Evolutionary conservation across 371 early-diverging fungal species (phyloP).

Genomic region (Mortierella polycephala): DNA sequence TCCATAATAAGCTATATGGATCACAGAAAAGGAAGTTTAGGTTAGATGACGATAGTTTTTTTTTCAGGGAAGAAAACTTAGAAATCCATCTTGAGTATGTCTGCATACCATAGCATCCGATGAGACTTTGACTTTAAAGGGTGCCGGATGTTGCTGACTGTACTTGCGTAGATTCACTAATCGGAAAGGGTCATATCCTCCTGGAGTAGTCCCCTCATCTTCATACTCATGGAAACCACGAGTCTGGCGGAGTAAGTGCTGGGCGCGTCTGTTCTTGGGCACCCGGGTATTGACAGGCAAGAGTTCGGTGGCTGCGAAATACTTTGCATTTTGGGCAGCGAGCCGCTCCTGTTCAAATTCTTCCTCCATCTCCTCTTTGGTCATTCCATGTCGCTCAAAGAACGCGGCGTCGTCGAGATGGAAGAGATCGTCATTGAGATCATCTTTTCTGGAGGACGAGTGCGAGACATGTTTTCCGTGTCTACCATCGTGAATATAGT

Average conservation of each 20-base stretch:
- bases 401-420: constrained; percentile 26
- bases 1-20: constrained; percentile 80
- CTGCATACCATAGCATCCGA: constrained; percentile 71
- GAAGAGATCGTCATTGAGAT: constrained; percentile 17
- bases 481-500: constrained; percentile 54
- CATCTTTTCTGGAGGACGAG: background rate
- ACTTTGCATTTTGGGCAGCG: constrained; percentile 62
- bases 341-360: constrained; percentile 57
- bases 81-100: background rate
- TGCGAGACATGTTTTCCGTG: constrained; percentile 2
- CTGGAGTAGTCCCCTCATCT: constrained; percentile 16
- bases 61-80: background rate
- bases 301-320: constrained; percentile 62
- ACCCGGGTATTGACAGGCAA: constrained; percentile 37
- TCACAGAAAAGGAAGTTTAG: background rate
- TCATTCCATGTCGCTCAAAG: constrained; percentile 37
- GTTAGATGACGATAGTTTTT: background rate
- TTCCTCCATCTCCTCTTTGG: constrained; percentile 55
- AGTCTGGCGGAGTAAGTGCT: constrained; percentile 31
- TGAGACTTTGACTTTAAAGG: constrained; percentile 69
- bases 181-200: constrained; percentile 75
- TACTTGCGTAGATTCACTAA: constrained; percentile 70
- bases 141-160: constrained; percentile 61
- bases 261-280: constrained; percentile 38
- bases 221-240: constrained; percentile 24